A percentile compares a stretch with the other conserved stretches of the same genome.
Evolutionary conservation across 2,329 filamentous ascomycete species (phyloP).

Genomic region (Monosporascus sp.): DNA sequence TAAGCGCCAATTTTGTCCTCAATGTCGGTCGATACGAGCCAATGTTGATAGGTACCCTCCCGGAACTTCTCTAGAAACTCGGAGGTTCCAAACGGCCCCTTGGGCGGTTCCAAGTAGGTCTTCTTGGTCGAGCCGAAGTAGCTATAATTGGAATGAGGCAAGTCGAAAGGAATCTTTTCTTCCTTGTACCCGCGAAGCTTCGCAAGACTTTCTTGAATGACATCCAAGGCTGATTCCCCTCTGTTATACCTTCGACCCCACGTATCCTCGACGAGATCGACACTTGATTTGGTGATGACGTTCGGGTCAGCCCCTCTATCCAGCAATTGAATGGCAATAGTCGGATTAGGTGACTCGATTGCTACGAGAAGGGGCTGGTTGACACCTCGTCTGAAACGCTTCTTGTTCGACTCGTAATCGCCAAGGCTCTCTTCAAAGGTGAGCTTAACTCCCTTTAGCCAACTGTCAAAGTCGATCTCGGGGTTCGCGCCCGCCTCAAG

Average conservation of each 20-base stretch:
- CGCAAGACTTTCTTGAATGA: conserved; percentile 49
- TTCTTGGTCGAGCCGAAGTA: conserved; percentile 8
- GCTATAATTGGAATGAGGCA: conserved; percentile 9
- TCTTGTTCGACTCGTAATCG: conserved; percentile 41
- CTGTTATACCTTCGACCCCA: conserved; percentile 28
- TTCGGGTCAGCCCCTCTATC: conserved; percentile 62
- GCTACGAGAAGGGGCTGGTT: conserved; percentile 65
- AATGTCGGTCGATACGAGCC: conserved; percentile 40
- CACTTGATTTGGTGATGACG: conserved; percentile 40
- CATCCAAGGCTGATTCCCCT: conserved; percentile 53
- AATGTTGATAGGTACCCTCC: conserved; percentile 56
- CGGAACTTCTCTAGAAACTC: conserved; percentile 49
- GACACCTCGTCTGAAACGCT: conserved; percentile 39
- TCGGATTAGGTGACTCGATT: conserved; percentile 39
- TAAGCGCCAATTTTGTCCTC: conserved; percentile 26
- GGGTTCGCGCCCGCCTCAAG: conserved; percentile 58
- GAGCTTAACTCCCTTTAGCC: conserved; percentile 52
- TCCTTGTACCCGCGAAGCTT: conserved; percentile 41
- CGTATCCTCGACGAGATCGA: conserved; percentile 29
- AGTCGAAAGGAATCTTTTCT: conserved; percentile 17
- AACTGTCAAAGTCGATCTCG: conserved; percentile 57
- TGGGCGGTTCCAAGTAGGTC: conserved; percentile 23
- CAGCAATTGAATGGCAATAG: conserved; percentile 54
- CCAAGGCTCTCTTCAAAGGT: conserved; percentile 32
- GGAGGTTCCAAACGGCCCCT: conserved; percentile 33